phyloP scores from a whole-genome alignment of 73 alveolate species.

The Breviolum minutum region DNA sequence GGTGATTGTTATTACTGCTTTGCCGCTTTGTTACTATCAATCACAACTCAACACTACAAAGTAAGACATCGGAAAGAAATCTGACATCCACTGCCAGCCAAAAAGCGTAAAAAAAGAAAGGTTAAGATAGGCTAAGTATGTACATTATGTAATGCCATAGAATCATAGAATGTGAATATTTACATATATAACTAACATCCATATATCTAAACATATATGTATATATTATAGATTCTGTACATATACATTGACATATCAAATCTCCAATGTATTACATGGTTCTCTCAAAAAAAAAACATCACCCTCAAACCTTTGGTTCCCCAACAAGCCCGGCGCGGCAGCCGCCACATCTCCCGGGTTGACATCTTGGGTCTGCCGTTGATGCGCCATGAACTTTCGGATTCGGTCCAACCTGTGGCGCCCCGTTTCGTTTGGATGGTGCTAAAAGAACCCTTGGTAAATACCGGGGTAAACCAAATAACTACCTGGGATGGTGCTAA shows the following conservation, averaged over 20 bases:
- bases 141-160: not conserved
- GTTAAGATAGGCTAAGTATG: not conserved
- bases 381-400: conserved; percentile 66
- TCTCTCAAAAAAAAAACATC: no score
- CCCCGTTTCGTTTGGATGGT: not conserved
- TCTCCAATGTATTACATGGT: no score
- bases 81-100: not conserved
- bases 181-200: not conserved
- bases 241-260: not conserved
- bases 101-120: not conserved
- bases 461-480: no score
- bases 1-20: no score
- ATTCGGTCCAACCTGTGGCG: conserved; percentile 68
- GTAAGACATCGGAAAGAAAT: no score
- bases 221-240: not conserved
- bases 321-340: not conserved
- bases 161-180: not conserved
- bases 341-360: conserved; percentile 15
- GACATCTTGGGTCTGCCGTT: conserved; percentile 50
- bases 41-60: no score
- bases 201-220: not conserved
- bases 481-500: no score
- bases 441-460: no score
- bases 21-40: no score
- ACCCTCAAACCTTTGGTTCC: no score